A percentile compares a stretch with the other conserved stretches of the same genome.
These are phyloP conservation scores for Cnidoscolus chayamansa DNA, from an alignment of 441 rosid genomes.

Conservation along the genomic window DNA sequence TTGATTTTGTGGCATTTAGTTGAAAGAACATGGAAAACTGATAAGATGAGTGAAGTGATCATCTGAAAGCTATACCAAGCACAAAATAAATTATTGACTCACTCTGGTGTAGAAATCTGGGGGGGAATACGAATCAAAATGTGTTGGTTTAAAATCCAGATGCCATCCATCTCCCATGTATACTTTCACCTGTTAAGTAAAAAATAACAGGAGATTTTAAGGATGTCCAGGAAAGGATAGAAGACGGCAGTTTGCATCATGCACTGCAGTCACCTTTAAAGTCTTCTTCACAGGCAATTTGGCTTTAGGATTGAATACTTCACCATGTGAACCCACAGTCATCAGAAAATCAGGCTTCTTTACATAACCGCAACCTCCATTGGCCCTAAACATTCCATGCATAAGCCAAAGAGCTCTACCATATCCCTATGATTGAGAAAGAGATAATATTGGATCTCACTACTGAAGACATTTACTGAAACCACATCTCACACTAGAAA, in stretches of 20 bases:
- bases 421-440: constrained; percentile 45
- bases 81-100: constrained; percentile 13
- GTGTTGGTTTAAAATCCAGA: constrained; percentile 66
- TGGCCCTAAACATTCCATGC: constrained; percentile 87
- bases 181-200: constrained; percentile 54
- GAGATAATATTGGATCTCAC: background rate
- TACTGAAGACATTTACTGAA: background rate
- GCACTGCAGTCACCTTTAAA: constrained; percentile 46
- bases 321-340: constrained; percentile 32
- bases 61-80: background rate
- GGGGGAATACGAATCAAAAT: constrained; percentile 77
- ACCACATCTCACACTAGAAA: background rate
- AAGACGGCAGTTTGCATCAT: background rate
- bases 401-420: constrained; percentile 80
- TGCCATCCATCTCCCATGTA: constrained; percentile 93
- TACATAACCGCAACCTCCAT: constrained; percentile 84
- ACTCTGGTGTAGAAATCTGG: constrained; percentile 79
- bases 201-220: background rate
- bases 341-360: constrained; percentile 70
- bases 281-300: constrained; percentile 45
- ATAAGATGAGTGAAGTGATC: too few relatives aligned
- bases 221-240: background rate
- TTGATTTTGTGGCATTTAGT: too few relatives aligned
- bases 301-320: constrained; percentile 59
- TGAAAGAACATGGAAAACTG: too few relatives aligned